phyloP scores from a whole-genome alignment of 805 yeast species.

The Starmerella stigmatis region DNA sequence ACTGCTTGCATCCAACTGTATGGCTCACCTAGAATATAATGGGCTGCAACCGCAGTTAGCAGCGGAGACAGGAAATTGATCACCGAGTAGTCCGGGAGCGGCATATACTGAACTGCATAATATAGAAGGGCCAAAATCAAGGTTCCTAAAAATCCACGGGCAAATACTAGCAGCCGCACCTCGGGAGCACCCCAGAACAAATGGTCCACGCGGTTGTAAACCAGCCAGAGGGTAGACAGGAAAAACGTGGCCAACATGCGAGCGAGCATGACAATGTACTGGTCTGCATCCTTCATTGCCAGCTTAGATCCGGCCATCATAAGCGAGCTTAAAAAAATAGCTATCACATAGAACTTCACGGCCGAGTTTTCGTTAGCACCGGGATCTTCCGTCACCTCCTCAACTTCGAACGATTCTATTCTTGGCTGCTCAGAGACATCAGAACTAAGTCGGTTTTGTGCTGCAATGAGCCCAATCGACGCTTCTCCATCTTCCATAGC shows the following conservation, averaged over 20 bases:
- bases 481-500: background rate
- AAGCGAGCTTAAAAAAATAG: constrained; percentile 10
- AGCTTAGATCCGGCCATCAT: constrained; percentile 20
- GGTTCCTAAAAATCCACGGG: constrained; percentile 65
- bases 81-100: constrained; percentile 72
- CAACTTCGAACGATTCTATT: background rate
- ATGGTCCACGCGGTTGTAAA: constrained; percentile 40
- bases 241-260: constrained; percentile 65
- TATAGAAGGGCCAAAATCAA: constrained; percentile 71
- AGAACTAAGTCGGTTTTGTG: no score
- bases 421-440: no score
- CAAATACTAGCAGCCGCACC: constrained; percentile 41
- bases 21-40: constrained; percentile 51
- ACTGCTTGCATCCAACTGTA: constrained; percentile 55
- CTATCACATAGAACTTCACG: constrained; percentile 7
- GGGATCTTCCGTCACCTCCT: background rate
- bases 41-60: constrained; percentile 64
- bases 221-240: constrained; percentile 50
- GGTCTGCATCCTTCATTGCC: constrained; percentile 10
- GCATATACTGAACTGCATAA: constrained; percentile 58
- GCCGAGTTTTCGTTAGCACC: background rate
- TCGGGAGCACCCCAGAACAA: constrained; percentile 62
- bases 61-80: constrained; percentile 71
- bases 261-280: constrained; percentile 43
- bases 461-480: background rate